Evolutionary conservation across 192 early-diverging fungal species (phyloP), one percentile per base, ranked within the genome.

Genomic region (Geosiphon pyriformis): DNA sequence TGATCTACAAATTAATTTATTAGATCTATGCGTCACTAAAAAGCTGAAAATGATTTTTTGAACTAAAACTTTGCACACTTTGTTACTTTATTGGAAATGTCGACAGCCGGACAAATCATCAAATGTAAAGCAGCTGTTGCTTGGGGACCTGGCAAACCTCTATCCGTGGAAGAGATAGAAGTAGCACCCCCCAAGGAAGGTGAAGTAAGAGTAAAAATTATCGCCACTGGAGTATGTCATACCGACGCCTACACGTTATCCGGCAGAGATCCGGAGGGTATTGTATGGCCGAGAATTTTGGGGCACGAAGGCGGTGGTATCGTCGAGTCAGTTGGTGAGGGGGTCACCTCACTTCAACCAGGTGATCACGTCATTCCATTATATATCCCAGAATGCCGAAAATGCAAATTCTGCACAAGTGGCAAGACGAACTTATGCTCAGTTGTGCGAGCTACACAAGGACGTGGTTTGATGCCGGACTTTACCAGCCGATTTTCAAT

Each of bases 301-400:
- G 96, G 96, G 42, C 96, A 98, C 75, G 96, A 96, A 81, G 92
- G 94, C 68, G 92, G 90, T 30, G 93, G 93, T 72, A 70, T 97
- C 58, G 96, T 98, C 31, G 96, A 97, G 76, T 94, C 92, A 34
- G 85, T 98, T 17, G 96, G 96, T 66, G 94, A 96, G 62, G 89
- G 88, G 51, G 96, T 98, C 4, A 96, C 96, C 30, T 86, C 85
- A 33, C 90, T 98, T 29, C 72, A 81, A 48, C 80, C 82, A 1
- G 96, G 96, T n/a, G 96, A 98, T 73, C 94, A 95, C 68, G 96
- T 98, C 25, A 85, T 98, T 60, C 96, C 96, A 22, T 84, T 97
- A 26, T 98, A 92, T 77, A 90, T 86, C 6, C 82, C 90, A 33
- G 89, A 95, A 77, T 97, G 96, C 79, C 73, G 83, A 42, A 74